Conservation (phyloP, 257 asterid species). For the Linderniella brevidens region DNA sequence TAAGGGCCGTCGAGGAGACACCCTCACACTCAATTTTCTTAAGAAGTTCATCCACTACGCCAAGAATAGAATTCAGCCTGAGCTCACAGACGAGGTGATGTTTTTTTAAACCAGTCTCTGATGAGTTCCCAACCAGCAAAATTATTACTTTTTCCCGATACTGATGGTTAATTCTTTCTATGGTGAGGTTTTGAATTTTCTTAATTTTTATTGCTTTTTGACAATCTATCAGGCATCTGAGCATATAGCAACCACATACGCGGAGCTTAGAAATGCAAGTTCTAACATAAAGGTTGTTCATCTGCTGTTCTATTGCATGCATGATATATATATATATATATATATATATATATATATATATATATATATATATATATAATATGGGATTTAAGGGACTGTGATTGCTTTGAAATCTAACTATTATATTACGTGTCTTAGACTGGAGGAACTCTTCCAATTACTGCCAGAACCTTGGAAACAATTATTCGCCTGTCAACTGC, state of each 20-base stretch:
- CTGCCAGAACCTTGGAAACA: conserved; percentile 94
- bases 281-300: conserved; percentile 59
- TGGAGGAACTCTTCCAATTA: conserved; percentile 94
- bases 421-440: conserved; percentile 22
- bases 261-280: conserved; percentile 83
- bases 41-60: conserved; percentile 88
- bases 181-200: not conserved
- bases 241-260: conserved; percentile 80
- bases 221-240: conserved; percentile 65
- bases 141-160: not conserved
- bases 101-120: not conserved
- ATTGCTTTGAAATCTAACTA: not conserved
- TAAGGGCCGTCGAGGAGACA: conserved; percentile 17
- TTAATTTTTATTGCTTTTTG: conserved; percentile 10
- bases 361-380: no score
- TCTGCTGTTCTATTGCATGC: not conserved
- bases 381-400: no score
- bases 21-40: conserved; percentile 10
- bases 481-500: conserved; percentile 92
- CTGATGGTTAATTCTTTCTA: not conserved
- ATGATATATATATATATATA: no score
- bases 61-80: conserved; percentile 79
- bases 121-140: no score
- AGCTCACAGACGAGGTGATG: conserved; percentile 86
- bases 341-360: no score